Evolutionary conservation across 495 filamentous ascomycete genomes (phyloP), one percentile per base, ranked within the genome.

Genomic region (Penicillium lagena): DNA sequence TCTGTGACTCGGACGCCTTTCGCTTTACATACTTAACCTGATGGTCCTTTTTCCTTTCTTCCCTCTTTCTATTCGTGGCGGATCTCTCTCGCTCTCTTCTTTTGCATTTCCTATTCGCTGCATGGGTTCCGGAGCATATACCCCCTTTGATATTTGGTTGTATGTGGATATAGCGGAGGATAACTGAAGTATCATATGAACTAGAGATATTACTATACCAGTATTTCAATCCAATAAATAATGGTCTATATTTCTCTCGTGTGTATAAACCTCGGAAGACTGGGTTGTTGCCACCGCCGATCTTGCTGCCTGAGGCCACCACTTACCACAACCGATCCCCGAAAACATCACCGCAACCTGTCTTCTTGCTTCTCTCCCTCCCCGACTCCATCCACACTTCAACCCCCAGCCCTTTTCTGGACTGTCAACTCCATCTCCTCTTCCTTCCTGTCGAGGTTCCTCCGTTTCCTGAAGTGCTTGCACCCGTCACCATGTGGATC

Each of bases 401-500:
- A 14, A 34, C 45, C 36, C 38, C 40, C 31, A n/a, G 37, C 22
- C 34, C 13, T 29, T 49, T 31, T 43, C 45, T 48, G 37, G 43
- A 43, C 35, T 34, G 22, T 35, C 46, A 14, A 42, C 38, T 17
- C 15, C 45, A 35, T 35, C 39, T 39, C 46, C 22, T 43, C 31
- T 33, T 37, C 44, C 37, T 43, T 32, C 15, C 33, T 35, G 27
- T 51, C 39, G 17, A 30, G 46, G 41, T 29, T 27, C 31, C 39
- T 33, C 27, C 34, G 39, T 40, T 30, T 7, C 40, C 39, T 43
- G 43, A 49, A 41, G 51, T 22, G 22, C 22, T 22, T 22, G 22
- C 35, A 39, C 43, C 52, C 29, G 50, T 52, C 75, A 79, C 62
- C 47, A 96, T 97, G 91, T 96, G 88, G 90, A 85, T 97, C 62